Percentiles rank a stretch among this genome's conserved stretches.
Evolutionary conservation across 2,329 filamentous ascomycete species (phyloP).

Genomic region (Karstenula rhodostoma): DNA sequence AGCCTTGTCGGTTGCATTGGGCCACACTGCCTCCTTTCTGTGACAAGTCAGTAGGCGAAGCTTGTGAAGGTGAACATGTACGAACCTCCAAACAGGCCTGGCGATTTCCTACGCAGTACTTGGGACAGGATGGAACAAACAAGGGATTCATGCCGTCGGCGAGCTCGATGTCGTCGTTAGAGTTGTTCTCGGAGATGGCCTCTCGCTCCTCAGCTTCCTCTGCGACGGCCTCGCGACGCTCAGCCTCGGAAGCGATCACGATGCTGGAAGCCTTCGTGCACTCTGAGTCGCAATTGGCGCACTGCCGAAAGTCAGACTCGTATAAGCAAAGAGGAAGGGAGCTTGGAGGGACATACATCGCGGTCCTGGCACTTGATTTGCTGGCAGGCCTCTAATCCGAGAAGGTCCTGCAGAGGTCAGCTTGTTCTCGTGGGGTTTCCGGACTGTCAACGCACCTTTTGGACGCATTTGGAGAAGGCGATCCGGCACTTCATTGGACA

Average conservation of each 20-base stretch:
- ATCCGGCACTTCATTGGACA: neutral
- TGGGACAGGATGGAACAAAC: neutral
- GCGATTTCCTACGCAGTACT: neutral
- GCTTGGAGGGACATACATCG: neutral
- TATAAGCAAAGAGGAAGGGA: neutral
- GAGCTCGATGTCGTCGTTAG: neutral
- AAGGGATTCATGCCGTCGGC: too few relatives aligned
- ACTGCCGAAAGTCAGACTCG: neutral
- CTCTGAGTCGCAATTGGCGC: neutral
- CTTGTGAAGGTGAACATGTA: neutral
- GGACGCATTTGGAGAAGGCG: neutral
- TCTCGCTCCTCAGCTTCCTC: neutral
- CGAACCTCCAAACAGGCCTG: conserved; percentile 4
- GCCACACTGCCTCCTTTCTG: neutral
- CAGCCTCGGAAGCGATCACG: neutral
- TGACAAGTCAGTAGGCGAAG: neutral
- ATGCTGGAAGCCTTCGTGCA: neutral
- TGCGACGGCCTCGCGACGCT: neutral
- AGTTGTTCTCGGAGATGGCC: neutral
- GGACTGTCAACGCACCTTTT: neutral
- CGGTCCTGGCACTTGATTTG: neutral
- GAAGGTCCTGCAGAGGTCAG: neutral
- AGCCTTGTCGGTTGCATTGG: neutral
- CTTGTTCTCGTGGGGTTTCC: neutral
- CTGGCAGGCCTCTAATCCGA: neutral